phyloP scores from a whole-genome alignment of 345 rosid species.

The Eucalyptus urophylla region DNA sequence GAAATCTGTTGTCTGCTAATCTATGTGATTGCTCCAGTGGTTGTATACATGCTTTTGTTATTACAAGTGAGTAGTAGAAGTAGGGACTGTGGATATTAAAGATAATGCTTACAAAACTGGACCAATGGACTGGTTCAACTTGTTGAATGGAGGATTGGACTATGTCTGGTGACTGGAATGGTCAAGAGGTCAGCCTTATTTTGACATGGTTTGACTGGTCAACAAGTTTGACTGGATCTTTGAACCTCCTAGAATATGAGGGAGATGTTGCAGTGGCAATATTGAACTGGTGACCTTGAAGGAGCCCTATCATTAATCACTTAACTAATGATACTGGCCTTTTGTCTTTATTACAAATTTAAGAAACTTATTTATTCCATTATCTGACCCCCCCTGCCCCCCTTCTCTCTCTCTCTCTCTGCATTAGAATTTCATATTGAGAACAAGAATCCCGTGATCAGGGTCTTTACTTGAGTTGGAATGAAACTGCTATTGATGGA shows the following conservation, averaged over 20 bases:
- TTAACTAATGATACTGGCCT: background rate
- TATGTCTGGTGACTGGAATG: background rate
- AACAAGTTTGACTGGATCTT: background rate
- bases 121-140: background rate
- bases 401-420: background rate
- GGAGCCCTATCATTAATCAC: background rate
- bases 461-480: background rate
- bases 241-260: background rate
- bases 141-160: background rate
- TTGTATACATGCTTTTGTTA: background rate
- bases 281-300: background rate
- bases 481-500: background rate
- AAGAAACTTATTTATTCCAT: background rate
- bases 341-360: background rate
- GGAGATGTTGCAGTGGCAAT: background rate
- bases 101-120: background rate
- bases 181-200: background rate
- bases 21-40: background rate
- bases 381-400: no score
- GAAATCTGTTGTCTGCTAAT: background rate
- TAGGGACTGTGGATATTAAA: background rate
- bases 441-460: background rate
- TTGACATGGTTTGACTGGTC: background rate
- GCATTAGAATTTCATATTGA: background rate
- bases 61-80: background rate